These are phyloP conservation scores for Trichoderma sp. DNA, from an alignment of 2,329 filamentous ascomycete genomes.

Conservation along the genomic window DNA sequence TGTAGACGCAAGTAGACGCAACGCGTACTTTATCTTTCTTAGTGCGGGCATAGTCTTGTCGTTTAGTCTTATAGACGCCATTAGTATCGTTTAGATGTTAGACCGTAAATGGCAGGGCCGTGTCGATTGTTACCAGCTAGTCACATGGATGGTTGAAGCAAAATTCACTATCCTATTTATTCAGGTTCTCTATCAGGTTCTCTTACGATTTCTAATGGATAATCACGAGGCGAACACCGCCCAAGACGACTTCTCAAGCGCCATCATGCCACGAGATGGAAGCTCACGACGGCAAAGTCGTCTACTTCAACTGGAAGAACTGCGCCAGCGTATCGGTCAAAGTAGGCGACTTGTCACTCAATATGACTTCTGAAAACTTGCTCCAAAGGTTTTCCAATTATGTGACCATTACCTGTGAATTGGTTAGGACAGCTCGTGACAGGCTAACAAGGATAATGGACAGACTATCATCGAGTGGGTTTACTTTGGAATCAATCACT, in stretches of 20 bases:
- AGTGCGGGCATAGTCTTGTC: too few relatives aligned
- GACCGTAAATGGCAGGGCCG: too few relatives aligned
- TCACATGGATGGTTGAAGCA: not conserved
- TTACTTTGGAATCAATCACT: too few relatives aligned
- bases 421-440: too few relatives aligned
- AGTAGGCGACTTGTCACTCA: constrained; percentile 42
- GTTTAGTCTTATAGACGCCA: too few relatives aligned
- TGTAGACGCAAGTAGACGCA: too few relatives aligned
- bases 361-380: constrained; percentile 49
- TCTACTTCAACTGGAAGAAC: constrained; percentile 38
- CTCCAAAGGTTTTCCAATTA: constrained; percentile 56
- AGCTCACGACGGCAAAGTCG: not conserved
- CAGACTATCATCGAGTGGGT: too few relatives aligned
- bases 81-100: too few relatives aligned
- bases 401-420: constrained; percentile 51
- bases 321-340: constrained; percentile 43
- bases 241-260: not conserved
- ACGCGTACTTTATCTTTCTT: too few relatives aligned
- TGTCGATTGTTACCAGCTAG: too few relatives aligned
- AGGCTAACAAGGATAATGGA: too few relatives aligned
- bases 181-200: not conserved
- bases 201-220: not conserved
- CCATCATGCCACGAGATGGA: not conserved
- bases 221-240: not conserved
- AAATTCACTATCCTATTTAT: not conserved